Evolutionary conservation across 345 rosid species (phyloP), one percentile per base, ranked within the genome.

Genomic region (Jatropha curcas): DNA sequence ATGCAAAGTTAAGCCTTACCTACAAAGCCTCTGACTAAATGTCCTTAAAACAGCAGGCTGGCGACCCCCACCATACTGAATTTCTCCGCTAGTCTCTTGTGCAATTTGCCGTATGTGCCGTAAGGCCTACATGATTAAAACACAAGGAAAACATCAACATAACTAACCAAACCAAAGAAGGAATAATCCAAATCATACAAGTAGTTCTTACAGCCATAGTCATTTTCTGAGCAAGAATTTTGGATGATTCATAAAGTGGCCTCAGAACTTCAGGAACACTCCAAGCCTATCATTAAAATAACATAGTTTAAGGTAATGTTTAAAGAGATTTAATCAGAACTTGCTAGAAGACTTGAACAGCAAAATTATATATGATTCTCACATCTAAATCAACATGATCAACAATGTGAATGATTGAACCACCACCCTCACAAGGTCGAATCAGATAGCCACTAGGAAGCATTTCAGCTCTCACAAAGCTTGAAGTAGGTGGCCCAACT

Each of bases 381-480:
- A 94, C 98, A 86, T 92, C 95, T 63, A 92, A 84, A 75, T 94
- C 97, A 82, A 94, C 87, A 82, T 94, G 98, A 84, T 94, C 98
- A 45, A 94, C 98, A 76, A 94, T 92, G 83, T 94, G 94, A 73
- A 94, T 84, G 69, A 94, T 90, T 71, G 97, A 90, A 67, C 97
- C 93, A 77, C 97, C 97, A 64, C 98, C 98, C 41, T 94, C 98
- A 52, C 95, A 94, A 53, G 97, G 92, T 56, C 98, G 94, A 72
- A 92, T 87, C 37, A 94, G 87, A 68, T 86, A 94, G 68, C 98
- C 98, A 70, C 98, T 94, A 22, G 98, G 90, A 76, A 89, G 84
- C 94, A 92, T 82, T 76, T 94, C 95, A 65, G 95, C 98, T 81
- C 98, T 88, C 24, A 88, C 84, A 41, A 89, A 94, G 88, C 77